Percentiles rank a stretch among this genome's conserved stretches.
These are phyloP conservation scores for Monascus purpureus DNA, from an alignment of 495 filamentous ascomycete species.

Conservation along the genomic window DNA sequence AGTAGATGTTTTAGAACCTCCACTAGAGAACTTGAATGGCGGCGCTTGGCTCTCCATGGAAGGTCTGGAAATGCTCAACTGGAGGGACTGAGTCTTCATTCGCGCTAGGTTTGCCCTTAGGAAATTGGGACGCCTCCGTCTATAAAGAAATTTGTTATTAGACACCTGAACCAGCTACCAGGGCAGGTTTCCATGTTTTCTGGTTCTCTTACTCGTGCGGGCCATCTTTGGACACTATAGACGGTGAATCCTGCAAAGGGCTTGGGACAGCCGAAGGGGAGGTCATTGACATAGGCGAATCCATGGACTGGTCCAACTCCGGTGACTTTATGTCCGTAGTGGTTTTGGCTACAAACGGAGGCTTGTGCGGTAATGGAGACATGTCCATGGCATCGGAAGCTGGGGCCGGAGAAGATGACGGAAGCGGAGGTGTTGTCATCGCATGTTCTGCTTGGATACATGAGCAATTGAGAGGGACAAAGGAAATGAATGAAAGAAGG, in stretches of 20 bases:
- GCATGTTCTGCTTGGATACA: too few relatives aligned
- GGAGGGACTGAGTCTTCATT: constrained; percentile 30
- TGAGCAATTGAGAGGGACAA: too few relatives aligned
- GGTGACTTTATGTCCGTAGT: constrained; percentile 56
- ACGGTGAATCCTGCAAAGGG: constrained; percentile 35
- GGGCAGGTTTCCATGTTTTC: background rate
- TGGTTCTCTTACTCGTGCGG: constrained; percentile 22
- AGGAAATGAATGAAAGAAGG: constrained; percentile 4
- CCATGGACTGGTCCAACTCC: constrained; percentile 40
- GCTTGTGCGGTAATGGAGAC: constrained; percentile 86
- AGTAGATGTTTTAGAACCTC: constrained; percentile 36
- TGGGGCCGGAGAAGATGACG: constrained; percentile 66
- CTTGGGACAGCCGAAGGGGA: constrained; percentile 14
- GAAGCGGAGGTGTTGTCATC: constrained; percentile 72
- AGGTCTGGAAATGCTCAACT: constrained; percentile 20
- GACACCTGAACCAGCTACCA: constrained; percentile 3
- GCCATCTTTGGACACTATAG: constrained; percentile 31
- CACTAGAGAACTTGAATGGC: constrained; percentile 62
- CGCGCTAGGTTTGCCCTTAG: constrained; percentile 26
- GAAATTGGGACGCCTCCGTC: constrained; percentile 26
- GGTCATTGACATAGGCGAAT: constrained; percentile 26
- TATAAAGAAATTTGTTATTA: constrained; percentile 11
- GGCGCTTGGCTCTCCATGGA: constrained; percentile 48
- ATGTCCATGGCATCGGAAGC: constrained; percentile 81
- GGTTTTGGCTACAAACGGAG: constrained; percentile 40